phyloP scores from a whole-genome alignment of 805 yeast genomes.

The Maudiozyma saulgeensis region DNA sequence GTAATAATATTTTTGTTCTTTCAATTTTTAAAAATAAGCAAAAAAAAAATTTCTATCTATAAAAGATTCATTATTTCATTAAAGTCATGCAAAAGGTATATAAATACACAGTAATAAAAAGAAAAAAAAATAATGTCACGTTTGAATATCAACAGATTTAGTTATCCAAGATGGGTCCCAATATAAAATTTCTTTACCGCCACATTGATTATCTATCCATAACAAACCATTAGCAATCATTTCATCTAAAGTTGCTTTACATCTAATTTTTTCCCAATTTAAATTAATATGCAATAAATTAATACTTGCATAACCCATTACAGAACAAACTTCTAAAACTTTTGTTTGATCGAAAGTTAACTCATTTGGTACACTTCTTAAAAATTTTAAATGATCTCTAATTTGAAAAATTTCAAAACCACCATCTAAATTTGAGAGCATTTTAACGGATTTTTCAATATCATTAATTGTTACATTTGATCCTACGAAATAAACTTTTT shows the following conservation, averaged over 20 bases:
- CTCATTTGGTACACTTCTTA: constrained; percentile 55
- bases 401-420: constrained; percentile 59
- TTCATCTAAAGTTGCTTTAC: constrained; percentile 57
- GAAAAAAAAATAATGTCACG: background rate
- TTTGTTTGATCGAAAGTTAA: constrained; percentile 58
- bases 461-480: constrained; percentile 38
- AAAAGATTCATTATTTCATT: too few relatives aligned
- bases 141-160: constrained; percentile 1
- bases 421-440: constrained; percentile 51
- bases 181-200: constrained; percentile 35
- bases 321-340: constrained; percentile 66
- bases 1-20: background rate
- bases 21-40: background rate
- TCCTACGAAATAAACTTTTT: constrained; percentile 23
- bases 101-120: background rate
- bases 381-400: constrained; percentile 38
- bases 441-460: constrained; percentile 43
- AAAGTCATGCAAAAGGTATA: background rate
- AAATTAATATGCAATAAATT: constrained; percentile 62
- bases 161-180: constrained; percentile 74
- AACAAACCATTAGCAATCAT: constrained; percentile 75
- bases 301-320: constrained; percentile 64
- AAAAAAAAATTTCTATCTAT: too few relatives aligned
- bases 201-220: constrained; percentile 66
- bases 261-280: constrained; percentile 59